phyloP scores from a whole-genome alignment of 345 rosid species.

The Angophora floribunda region DNA sequence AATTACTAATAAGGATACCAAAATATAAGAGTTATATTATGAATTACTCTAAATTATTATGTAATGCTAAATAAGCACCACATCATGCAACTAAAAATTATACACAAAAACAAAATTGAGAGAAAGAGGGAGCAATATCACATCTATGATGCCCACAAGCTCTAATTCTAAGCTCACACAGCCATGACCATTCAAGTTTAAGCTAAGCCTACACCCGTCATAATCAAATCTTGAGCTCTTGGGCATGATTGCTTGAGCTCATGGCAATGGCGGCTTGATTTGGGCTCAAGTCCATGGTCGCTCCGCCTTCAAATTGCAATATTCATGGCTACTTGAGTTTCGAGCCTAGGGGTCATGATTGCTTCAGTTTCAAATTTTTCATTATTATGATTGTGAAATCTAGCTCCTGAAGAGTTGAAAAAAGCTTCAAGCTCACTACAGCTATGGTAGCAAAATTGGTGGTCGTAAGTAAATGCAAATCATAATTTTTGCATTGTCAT shows the following conservation, averaged over 20 bases:
- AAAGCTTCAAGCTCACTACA: not conserved
- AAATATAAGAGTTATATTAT: accelerated
- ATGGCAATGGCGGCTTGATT: too few species aligned
- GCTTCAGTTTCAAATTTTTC: not conserved
- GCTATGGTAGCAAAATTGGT: not conserved
- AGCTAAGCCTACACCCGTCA: not conserved
- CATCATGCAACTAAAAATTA: accelerated
- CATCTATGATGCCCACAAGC: not conserved
- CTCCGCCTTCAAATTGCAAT: not conserved
- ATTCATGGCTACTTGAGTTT: not conserved
- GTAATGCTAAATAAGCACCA: not conserved
- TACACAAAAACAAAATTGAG: not conserved
- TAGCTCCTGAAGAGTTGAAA: not conserved
- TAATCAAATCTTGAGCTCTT: not conserved
- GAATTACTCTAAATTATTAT: not conserved
- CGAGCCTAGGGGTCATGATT: not conserved
- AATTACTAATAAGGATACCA: accelerated
- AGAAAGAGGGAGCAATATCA: not conserved
- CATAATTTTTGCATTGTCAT: not conserved
- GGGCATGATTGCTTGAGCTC: not conserved
- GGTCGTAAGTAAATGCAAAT: not conserved
- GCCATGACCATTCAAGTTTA: not conserved
- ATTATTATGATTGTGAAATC: too few species aligned
- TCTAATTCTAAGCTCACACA: not conserved
- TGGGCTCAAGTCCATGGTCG: not conserved